Base-by-base conservation (phyloP, 202 grass and related monocot species). In the Panicum hallii region DNA sequence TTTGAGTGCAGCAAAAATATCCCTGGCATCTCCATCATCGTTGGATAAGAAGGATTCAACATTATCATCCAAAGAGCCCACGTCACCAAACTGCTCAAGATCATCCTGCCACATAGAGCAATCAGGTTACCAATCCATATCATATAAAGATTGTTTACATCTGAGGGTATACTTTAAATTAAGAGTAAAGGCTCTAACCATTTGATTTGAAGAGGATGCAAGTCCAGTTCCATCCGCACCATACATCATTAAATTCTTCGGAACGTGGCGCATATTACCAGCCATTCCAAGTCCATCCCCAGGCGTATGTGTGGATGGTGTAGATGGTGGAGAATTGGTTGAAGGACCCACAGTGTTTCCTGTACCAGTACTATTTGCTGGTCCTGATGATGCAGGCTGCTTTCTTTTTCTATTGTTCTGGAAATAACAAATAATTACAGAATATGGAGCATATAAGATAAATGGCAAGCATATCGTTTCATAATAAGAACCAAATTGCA, bases 61-160 rank as follows among this genome's bases (percentile, higher is more conserved):
- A 81, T 99, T 99, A 85, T 99, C 97, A 75, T 99, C 97, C 86
- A 99, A 94, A 49, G 97, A 97, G 72, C 84, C 97, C 87, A 97
- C 93, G 72, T 99, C 97, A 49, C 93, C 93, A 92, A 97, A 99
- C 82, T 91, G 88, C 62, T 99, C 97, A 63, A 99, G 79, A 75
- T 99, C 97, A 93, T 99, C 97, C 97, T 99, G 84, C 66, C 56
- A 81, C 43, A 63, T 81, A 78, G 10, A 85, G 64, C 11, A 63
- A 46, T 32, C 22, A 12, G 46, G 45, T 72, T 84, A 82, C 56
- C 36, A 75, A 85, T 57, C 46, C 67, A 53, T 65, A 57, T 86
- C 63, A 60, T 65, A 49, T 47, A 67, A 32, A 84, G 34, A 47
- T 63, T 69, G 82, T 69, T 79, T 78, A 90, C 23, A 80, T 65